Conservation (phyloP, 345 rosid genomes). For the Abelmoschus esculentus region DNA sequence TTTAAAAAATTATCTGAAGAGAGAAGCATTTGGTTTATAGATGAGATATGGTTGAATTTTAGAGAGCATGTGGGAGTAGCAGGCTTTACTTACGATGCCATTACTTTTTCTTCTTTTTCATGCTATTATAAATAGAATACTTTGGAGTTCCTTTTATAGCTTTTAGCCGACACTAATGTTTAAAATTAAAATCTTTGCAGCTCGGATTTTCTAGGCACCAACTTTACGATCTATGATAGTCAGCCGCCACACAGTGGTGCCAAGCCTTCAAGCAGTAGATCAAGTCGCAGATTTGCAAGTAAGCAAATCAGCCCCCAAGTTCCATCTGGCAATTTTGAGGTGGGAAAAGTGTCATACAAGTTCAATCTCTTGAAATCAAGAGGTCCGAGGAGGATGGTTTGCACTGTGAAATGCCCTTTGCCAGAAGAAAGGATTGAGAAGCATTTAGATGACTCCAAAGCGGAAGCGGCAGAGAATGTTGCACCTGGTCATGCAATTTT, state of each 20-base stretch:
- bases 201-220: slow-evolving; percentile 96
- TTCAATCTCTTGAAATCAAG: slow-evolving; percentile 91
- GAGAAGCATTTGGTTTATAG: neutral
- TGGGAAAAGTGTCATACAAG: slow-evolving; percentile 80
- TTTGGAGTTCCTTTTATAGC: neutral
- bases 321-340: slow-evolving; percentile 82
- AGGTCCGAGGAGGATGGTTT: slow-evolving; percentile 96
- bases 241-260: slow-evolving; percentile 79
- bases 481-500: slow-evolving; percentile 38
- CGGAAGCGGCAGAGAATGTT: slow-evolving; percentile 27
- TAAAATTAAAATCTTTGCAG: slow-evolving; percentile 32
- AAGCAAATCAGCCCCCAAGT: slow-evolving; percentile 95
- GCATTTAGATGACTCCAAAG: slow-evolving; percentile 26
- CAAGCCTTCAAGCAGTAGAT: slow-evolving; percentile 64
- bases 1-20: neutral
- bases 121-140: too few relatives aligned
- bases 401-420: slow-evolving; percentile 50
- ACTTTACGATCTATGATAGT: slow-evolving; percentile 85
- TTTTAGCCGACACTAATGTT: neutral
- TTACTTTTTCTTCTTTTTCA: neutral
- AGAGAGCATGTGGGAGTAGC: neutral
- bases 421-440: slow-evolving; percentile 29
- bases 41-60: neutral
- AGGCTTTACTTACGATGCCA: neutral
- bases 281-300: slow-evolving; percentile 78